These are phyloP conservation scores for Puccinia triticina DNA, from an alignment of 1,284 basidiomycete species.

Conservation along the genomic window DNA sequence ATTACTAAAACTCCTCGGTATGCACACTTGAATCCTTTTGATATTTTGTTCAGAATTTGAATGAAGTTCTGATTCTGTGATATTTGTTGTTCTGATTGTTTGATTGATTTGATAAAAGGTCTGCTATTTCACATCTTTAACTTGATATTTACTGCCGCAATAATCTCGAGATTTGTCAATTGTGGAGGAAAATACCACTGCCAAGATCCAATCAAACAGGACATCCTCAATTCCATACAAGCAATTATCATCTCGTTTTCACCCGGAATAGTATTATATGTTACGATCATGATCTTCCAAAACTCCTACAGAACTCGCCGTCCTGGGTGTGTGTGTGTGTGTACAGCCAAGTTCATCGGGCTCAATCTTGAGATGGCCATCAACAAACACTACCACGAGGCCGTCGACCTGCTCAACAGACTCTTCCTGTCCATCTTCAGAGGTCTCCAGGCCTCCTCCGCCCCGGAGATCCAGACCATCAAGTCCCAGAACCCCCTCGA, in stretches of 20 bases:
- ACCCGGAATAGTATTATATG: slow-evolving; percentile 1
- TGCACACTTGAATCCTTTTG: background rate
- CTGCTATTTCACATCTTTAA: slow-evolving; percentile 21
- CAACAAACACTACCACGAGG: too few relatives aligned
- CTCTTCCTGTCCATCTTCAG: too few relatives aligned
- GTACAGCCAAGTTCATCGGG: too few relatives aligned
- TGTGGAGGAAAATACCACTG: background rate
- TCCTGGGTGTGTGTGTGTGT: too few relatives aligned
- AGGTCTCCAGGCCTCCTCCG: too few relatives aligned
- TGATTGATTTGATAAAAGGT: background rate
- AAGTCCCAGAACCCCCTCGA: too few relatives aligned
- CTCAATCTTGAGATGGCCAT: too few relatives aligned
- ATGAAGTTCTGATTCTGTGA: too few relatives aligned
- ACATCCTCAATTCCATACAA: background rate
- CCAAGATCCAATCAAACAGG: background rate
- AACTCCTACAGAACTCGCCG: slow-evolving; percentile 36
- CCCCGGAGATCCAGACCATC: too few relatives aligned
- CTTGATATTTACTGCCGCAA: background rate
- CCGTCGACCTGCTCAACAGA: too few relatives aligned
- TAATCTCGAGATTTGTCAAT: background rate
- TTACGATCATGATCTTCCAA: slow-evolving; percentile 27
- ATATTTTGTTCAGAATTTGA: background rate
- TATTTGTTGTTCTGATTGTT: background rate
- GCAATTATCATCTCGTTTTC: slow-evolving; percentile 27
- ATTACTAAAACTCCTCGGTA: slow-evolving; percentile 3